Base-by-base conservation (phyloP, 352 stramenopile genomes). In the Thraustochytrium striatum region DNA sequence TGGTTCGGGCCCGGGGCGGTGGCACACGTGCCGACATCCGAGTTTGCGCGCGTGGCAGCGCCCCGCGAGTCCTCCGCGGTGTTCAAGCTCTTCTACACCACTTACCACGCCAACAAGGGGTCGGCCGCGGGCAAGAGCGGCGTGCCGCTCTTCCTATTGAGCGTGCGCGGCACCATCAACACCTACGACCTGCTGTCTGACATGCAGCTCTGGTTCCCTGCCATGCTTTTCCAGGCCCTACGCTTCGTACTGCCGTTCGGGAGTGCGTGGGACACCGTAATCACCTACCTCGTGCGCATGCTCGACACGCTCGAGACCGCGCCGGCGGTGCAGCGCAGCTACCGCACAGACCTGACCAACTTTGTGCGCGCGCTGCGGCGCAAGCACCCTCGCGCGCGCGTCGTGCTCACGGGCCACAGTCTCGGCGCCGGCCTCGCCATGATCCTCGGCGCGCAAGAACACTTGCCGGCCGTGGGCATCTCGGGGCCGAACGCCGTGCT, bases 181-280 rank as follows among this genome's bases (percentile, higher is more conserved):
- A 69, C 69, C 21, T 69, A 69, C 30, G 69, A 79, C 39, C 38
- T 79, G 30, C 53, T 79, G 8, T 61, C 38, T 11, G 69, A 79
- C 58, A 79, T 79, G 69, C 69, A 79, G 53, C 44, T 69, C 8
- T 79, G 69, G 69, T 69, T 79, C n/a, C 69, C 69, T 11, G 69
- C 69, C 0, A 73, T 79, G 69, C 69, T 79, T 19, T 79, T 79
- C 58, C 69, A 79, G 38, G 38, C 25, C 25, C 55, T 79, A 28
- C 69, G 69, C 38, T 79, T 39, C 28, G 52, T 69, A 11, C 39
- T 79, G 30, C 69, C 69, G 25, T 62, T 79, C 38, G 69, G 69
- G 9, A 28, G 50, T 3, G n/a, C 72, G 2, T 79, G 69, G 69
- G 58, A 79, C 57, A 38, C 50, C 11, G 36, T 79, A 13, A 79